Evolutionary conservation across 129 eudicot species (phyloP), one percentile per base, ranked within the genome.

Genomic region (Mikania micrantha): DNA sequence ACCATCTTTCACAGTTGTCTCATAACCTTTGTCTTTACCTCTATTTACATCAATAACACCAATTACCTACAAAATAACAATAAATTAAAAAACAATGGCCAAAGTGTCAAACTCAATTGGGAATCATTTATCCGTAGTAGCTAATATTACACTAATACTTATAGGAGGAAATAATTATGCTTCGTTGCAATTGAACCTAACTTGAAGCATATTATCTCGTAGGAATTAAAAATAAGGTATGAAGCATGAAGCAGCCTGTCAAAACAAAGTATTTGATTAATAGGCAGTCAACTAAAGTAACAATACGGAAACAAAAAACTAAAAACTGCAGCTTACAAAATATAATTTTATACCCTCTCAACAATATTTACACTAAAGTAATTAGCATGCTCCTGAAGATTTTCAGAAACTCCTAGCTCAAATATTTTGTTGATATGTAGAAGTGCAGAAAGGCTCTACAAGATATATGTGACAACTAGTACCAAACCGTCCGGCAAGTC

Each of bases 401-500:
- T 81, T 78, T 75, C 93, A 60, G 90, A 83, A 74, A 84, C 76
- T 61, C 97, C 95, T 3, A 87, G 83, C 80, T 91, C 88, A 81
- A 87, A 87, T 85, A 91, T 85, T 54, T 83, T 87, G 83, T 77
- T 79, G 75, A 94, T 79, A 78, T 94, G 99, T 67, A 89, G 84
- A 50, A 88, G 88, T 50, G 99, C 85, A 70, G 88, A 68, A 54
- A 89, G 78, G 85, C 96, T 93, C 98, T 93, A 44, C 78, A 84
- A 66, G 69, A 76, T 47, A 59, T n/a, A n/a, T n/a, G n/a, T n/a
- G n/a, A n/a, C n/a, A n/a, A n/a, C n/a, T n/a, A n/a, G n/a, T n/a
- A n/a, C n/a, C n/a, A n/a, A n/a, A n/a, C n/a, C n/a, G n/a, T n/a
- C n/a, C n/a, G n/a, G n/a, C n/a, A n/a, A n/a, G n/a, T n/a, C n/a